phyloP scores from a whole-genome alignment of 1,139 yeast species.

The Oligophagozyma castellii region DNA sequence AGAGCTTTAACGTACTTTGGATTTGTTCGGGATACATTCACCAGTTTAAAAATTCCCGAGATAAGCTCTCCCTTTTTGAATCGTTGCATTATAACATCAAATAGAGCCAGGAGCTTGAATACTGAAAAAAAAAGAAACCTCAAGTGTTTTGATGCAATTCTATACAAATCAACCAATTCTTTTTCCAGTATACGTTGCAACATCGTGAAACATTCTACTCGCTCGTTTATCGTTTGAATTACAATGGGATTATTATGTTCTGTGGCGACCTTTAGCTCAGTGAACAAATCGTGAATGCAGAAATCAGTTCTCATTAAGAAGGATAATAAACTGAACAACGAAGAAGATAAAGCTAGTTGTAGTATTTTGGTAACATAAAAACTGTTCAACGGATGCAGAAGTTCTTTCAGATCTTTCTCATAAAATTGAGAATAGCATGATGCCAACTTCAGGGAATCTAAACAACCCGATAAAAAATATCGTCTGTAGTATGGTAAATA shows the following conservation, averaged over 20 bases:
- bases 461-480: constrained; percentile 9
- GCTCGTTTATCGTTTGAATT: constrained; percentile 10
- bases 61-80: constrained; percentile 17
- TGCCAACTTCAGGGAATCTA: constrained; percentile 6
- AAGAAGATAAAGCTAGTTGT: constrained; percentile 18
- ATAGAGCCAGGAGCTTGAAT: constrained; percentile 21
- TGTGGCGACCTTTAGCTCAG: constrained; percentile 5
- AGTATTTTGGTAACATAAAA: constrained; percentile 14
- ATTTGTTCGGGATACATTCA: constrained; percentile 7
- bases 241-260: constrained; percentile 1
- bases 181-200: constrained; percentile 10
- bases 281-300: constrained; percentile 11
- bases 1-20: constrained; percentile 10
- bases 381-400: no score
- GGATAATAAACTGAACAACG: constrained; percentile 16
- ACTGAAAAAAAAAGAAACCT: constrained; percentile 22
- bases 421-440: constrained; percentile 5
- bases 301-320: constrained; percentile 16
- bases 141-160: constrained; percentile 15
- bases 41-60: constrained; percentile 12
- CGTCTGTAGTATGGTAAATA: constrained; percentile 8
- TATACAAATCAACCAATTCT: constrained; percentile 13
- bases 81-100: constrained; percentile 19
- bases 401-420: no score
- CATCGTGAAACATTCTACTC: constrained; percentile 10